These are phyloP conservation scores for Stevia rebaudiana DNA, from an alignment of 140 eudicot species.

Conservation along the genomic window DNA sequence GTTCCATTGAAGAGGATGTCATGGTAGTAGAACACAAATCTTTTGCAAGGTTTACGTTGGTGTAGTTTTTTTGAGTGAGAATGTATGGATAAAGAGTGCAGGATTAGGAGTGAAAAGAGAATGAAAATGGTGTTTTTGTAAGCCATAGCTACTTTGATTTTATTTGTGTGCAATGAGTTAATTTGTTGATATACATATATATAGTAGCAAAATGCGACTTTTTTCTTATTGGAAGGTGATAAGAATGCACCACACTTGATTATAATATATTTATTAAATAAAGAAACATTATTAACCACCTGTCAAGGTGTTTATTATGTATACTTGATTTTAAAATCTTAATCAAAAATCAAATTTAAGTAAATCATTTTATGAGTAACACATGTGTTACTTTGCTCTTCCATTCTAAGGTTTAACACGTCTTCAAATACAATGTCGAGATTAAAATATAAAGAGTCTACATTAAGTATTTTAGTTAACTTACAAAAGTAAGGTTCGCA, in stretches of 20 bases:
- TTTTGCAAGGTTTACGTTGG: slow-evolving; percentile 46
- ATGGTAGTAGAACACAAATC: slow-evolving; percentile 45
- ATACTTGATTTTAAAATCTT: too few species aligned
- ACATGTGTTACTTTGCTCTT: too few species aligned
- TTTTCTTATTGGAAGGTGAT: background rate
- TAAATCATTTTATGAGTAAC: too few species aligned
- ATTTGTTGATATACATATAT: background rate
- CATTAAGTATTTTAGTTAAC: too few species aligned
- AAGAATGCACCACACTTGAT: background rate
- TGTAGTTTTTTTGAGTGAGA: slow-evolving; percentile 7
- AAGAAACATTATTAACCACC: background rate
- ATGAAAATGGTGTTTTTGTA: background rate
- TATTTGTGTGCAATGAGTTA: background rate
- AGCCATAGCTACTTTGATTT: slow-evolving; percentile 20
- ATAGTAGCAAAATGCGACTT: slow-evolving; percentile 1
- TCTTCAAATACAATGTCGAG: too few species aligned
- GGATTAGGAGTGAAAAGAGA: slow-evolving; percentile 18
- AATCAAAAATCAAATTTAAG: too few species aligned
- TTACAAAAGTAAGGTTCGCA: too few species aligned
- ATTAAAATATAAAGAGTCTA: too few species aligned
- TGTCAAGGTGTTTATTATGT: too few species aligned
- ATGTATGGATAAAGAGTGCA: background rate
- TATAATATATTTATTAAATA: background rate
- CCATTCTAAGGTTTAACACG: too few species aligned
- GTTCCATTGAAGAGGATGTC: slow-evolving; percentile 51